Evolutionary conservation across 768 basidiomycete species (phyloP).

Genomic region (Suillus fuscotomentosus): DNA sequence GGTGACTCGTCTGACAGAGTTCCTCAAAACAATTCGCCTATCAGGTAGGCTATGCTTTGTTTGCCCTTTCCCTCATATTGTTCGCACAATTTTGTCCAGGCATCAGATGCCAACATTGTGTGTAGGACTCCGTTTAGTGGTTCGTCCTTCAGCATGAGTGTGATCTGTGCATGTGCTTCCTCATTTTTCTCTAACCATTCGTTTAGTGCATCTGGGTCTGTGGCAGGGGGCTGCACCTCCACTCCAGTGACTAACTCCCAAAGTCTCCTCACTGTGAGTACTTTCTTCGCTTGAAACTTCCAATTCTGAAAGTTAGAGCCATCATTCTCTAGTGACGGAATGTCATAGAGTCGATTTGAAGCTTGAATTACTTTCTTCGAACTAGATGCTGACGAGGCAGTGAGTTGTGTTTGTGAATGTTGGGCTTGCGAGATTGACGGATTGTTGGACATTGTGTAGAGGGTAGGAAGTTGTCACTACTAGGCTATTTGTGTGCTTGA

Average conservation of each 20-base stretch:
- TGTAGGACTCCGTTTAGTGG: conserved; percentile 16
- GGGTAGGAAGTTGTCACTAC: too few relatives aligned
- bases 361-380: background rate
- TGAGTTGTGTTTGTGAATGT: too few relatives aligned
- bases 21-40: background rate
- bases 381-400: background rate
- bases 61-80: conserved; percentile 21
- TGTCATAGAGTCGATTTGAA: conserved; percentile 6
- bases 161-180: conserved; percentile 17
- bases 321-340: conserved; percentile 11
- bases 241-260: conserved; percentile 7
- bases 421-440: background rate
- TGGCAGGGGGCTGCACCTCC: background rate
- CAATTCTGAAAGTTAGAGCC: conserved; percentile 13
- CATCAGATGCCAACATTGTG: background rate
- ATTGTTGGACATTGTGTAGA: background rate
- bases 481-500: too few relatives aligned
- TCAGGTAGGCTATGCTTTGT: conserved; percentile 3
- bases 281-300: conserved; percentile 13
- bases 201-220: background rate
- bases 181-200: conserved; percentile 9
- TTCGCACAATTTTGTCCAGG: conserved; percentile 11
- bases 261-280: conserved; percentile 15
- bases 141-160: conserved; percentile 21
- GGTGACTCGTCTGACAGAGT: background rate